Evolutionary conservation across 805 yeast species (phyloP), one percentile per base, ranked within the genome.

Genomic region (Wickerhamiella domercqiae): DNA sequence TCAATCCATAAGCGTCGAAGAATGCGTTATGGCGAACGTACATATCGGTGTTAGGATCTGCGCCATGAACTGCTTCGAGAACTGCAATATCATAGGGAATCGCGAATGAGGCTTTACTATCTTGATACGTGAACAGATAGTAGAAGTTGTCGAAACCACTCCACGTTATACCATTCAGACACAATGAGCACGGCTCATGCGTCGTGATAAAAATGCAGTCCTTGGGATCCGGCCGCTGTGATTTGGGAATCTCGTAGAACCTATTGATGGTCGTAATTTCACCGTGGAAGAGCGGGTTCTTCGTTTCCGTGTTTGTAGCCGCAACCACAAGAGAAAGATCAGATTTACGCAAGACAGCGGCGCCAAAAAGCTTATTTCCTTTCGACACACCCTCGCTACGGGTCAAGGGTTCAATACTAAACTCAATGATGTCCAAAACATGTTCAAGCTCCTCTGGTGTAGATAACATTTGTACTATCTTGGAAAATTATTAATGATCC

Each of bases 151-250:
- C 50, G 32, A 47, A 47, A 7, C 49, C 49, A 3, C 46, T 38
- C 50, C 50, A 47, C 19, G 49, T 45, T 25, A 47, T 45, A 2
- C 47, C 50, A 11, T 40, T 39, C 31, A 47, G 32, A 37, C 50
- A 47, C 16, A 47, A 38, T n/a, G 50, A 43, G 39, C 50, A 47
- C 5, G 50, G 50, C 39, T 47, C 50, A 28, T 47, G 50, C 4
- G 50, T 47, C 3, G 50, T 41, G 7, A 45, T n/a, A 21, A 47
- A 47, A n/a, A 45, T 14, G 30, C 47, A 44, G 21, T 47, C 50
- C 17, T 35, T 43, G 17, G 47, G 39, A 7, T 21, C 17, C 1
- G 47, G 47, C 4, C 40, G 46, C 19, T 9, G n/a, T 5, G 25
- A 35, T 6, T 19, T 25, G 25, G 40, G 40, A 4, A 45, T 13